Percentiles rank a stretch among this genome's conserved stretches.
Evolutionary conservation across 1,284 basidiomycete species (phyloP).

Genomic region (Schizophyllum commune): DNA sequence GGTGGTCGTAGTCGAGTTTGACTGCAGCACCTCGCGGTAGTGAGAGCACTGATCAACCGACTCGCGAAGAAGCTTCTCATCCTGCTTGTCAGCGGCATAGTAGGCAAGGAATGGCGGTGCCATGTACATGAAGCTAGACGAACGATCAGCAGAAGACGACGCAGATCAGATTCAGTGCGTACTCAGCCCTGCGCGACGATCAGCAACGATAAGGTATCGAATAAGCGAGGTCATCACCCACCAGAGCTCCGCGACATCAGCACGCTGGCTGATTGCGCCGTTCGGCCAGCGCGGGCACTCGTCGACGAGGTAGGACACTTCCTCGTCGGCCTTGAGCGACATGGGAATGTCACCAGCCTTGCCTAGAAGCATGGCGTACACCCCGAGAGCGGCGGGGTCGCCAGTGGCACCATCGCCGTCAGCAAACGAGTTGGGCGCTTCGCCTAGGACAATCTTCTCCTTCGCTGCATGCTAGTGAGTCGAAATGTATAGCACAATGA

Average conservation of each 20-base stretch:
- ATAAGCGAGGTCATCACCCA: constrained; percentile 15
- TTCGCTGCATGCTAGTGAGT: constrained; percentile 7
- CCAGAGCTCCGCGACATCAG: constrained; percentile 36
- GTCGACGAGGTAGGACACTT: constrained; percentile 28
- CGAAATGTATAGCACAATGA: constrained; percentile 22
- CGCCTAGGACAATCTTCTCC: constrained; percentile 27
- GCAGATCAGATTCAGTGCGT: neutral
- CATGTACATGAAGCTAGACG: constrained; percentile 48
- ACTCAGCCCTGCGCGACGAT: neutral
- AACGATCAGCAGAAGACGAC: neutral
- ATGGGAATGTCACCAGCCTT: constrained; percentile 17
- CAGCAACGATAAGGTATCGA: neutral
- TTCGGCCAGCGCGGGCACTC: constrained; percentile 36
- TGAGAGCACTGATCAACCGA: constrained; percentile 39
- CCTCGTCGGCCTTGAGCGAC: constrained; percentile 16
- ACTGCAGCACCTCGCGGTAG: constrained; percentile 35
- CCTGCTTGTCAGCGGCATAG: constrained; percentile 36
- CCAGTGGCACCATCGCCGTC: constrained; percentile 32
- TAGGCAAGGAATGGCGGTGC: constrained; percentile 55
- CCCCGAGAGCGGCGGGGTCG: constrained; percentile 37
- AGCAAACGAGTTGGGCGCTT: constrained; percentile 25
- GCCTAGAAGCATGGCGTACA: constrained; percentile 31
- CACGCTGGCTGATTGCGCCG: constrained; percentile 46
- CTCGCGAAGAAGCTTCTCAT: constrained; percentile 33
- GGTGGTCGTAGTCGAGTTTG: constrained; percentile 23